A percentile compares a stretch with the other conserved stretches of the same genome.
Conservation (phyloP, 2,329 filamentous ascomycete species). For the Madurella mycetomatis region DNA sequence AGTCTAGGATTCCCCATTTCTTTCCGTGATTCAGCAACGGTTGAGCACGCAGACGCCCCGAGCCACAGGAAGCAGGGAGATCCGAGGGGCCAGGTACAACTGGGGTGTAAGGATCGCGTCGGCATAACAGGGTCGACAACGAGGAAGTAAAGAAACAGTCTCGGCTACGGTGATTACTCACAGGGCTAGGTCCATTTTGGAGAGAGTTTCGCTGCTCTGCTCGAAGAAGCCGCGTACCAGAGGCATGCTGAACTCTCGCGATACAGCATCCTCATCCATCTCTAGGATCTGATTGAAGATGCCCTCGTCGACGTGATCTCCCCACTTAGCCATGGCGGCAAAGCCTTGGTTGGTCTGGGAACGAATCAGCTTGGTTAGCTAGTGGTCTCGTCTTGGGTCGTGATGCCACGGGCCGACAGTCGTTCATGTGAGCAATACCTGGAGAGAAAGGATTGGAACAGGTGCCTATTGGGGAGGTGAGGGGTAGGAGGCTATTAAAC, state of each 20-base stretch:
- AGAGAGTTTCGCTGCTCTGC: constrained; percentile 82
- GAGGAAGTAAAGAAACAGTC: neutral
- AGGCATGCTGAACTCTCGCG: constrained; percentile 80
- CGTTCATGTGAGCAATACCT: neutral
- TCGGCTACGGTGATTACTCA: constrained; percentile 48
- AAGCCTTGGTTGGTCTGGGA: constrained; percentile 38
- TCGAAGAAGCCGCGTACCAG: constrained; percentile 92
- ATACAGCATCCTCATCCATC: constrained; percentile 89
- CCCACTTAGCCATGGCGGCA: constrained; percentile 56
- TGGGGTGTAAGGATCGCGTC: neutral
- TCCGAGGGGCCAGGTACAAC: neutral
- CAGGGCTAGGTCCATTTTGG: constrained; percentile 77
- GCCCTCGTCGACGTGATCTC: constrained; percentile 68
- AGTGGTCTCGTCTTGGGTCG: neutral
- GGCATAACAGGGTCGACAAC: neutral
- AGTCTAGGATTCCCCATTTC: neutral
- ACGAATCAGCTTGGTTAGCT: constrained; percentile 11
- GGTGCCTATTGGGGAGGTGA: neutral
- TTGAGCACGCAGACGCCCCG: neutral
- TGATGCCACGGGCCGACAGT: constrained; percentile 10
- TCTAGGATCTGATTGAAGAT: constrained; percentile 96
- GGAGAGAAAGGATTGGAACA: neutral
- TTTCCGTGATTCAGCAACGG: neutral
- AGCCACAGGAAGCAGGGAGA: neutral
- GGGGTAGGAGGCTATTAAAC: neutral